Conservation (phyloP, 225 moss, liverwort and hornwort genomes). For the Sphagnum contortum region DNA sequence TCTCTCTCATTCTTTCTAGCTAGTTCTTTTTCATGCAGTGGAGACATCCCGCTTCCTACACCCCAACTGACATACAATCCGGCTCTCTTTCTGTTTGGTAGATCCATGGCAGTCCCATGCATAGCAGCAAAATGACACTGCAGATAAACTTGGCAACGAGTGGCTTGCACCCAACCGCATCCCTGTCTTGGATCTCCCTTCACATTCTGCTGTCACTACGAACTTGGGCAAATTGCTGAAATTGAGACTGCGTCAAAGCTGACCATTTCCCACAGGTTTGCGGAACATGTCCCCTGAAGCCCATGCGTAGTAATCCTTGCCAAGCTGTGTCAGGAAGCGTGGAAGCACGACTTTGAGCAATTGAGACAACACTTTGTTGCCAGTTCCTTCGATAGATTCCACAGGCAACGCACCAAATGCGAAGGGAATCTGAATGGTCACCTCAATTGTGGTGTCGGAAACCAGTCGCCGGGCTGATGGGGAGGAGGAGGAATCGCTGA, state of each 20-base stretch:
- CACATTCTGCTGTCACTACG: too few relatives aligned
- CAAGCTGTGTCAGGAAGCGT: conserved; percentile 81
- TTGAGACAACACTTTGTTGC: conserved; percentile 72
- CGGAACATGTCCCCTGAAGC: conserved; percentile 80
- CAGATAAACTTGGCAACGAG: too few relatives aligned
- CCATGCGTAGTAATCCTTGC: conserved; percentile 83
- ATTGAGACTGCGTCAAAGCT: conserved; percentile 21
- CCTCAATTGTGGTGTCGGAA: conserved; percentile 88
- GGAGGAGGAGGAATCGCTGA: conserved; percentile 44
- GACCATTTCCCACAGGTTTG: conserved; percentile 82
- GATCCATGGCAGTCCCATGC: too few relatives aligned
- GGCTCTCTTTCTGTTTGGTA: too few relatives aligned
- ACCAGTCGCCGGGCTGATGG: conserved; percentile 58
- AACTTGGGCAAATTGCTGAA: too few relatives aligned
- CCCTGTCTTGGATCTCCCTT: too few relatives aligned
- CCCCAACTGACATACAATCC: too few relatives aligned
- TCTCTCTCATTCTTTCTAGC: too few relatives aligned
- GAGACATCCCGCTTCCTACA: too few relatives aligned
- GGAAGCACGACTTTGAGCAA: conserved; percentile 86
- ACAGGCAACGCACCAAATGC: conserved; percentile 60
- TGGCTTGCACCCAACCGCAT: too few relatives aligned
- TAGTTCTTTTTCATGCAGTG: too few relatives aligned
- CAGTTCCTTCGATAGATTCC: conserved; percentile 67
- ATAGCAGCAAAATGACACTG: too few relatives aligned
- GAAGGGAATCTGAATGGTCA: conserved; percentile 66